These are phyloP conservation scores for Alnus rubra DNA, from an alignment of 306 rosid genomes.

Conservation along the genomic window DNA sequence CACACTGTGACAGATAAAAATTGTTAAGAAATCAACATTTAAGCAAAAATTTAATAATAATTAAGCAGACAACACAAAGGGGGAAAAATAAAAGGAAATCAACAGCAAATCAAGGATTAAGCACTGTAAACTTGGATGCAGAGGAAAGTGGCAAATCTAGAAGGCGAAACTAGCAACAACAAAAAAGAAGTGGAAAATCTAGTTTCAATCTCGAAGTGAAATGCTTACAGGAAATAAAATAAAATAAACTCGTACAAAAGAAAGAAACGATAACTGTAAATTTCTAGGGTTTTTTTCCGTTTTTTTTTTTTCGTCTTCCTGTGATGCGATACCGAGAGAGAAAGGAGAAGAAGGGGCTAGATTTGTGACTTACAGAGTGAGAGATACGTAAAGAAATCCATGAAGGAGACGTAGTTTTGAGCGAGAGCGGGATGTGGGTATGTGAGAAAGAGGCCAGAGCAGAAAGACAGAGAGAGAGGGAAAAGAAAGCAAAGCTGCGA, in stretches of 20 bases:
- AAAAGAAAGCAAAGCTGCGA: neutral
- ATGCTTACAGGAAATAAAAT: neutral
- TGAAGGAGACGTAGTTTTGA: constrained; percentile 2
- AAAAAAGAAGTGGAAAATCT: constrained; percentile 1
- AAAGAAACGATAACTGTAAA: neutral
- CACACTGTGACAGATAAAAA: constrained; percentile 25
- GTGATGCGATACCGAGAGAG: neutral
- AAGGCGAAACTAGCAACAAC: neutral
- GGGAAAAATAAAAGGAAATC: neutral
- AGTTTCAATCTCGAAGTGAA: constrained; percentile 29
- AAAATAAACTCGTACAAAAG: neutral
- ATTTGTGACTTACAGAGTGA: constrained; percentile 34
- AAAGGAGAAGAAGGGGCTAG: neutral
- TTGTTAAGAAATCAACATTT: neutral
- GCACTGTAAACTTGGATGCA: neutral
- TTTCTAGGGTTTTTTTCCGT: constrained; percentile 25
- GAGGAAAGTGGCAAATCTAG: neutral
- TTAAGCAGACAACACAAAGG: neutral
- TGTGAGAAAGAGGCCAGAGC: neutral
- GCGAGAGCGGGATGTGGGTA: constrained; percentile 12
- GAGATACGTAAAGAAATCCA: neutral
- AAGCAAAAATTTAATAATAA: neutral
- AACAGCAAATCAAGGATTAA: constrained; percentile 4
- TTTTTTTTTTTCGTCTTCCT: neutral
- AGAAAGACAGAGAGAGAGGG: neutral